Evolutionary conservation across 179 eudicot genomes (phyloP).

Genomic region (Corrigiola litoralis): DNA sequence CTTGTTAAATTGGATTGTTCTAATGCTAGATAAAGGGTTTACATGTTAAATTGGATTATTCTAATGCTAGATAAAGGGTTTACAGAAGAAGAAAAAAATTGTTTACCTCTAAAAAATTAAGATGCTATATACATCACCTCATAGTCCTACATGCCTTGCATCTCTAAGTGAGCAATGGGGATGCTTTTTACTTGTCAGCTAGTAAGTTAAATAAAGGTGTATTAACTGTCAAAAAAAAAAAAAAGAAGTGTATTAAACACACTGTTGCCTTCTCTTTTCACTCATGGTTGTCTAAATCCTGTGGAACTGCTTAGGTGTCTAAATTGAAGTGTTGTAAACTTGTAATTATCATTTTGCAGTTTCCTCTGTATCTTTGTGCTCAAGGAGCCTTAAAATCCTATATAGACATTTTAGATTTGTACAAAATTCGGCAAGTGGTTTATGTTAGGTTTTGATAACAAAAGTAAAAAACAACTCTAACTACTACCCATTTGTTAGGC

Average conservation of each 20-base stretch:
- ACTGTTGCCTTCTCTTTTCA: neutral
- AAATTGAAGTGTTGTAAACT: neutral
- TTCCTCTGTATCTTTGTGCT: neutral
- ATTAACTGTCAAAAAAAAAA: too few relatives aligned
- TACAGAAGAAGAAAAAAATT: too few relatives aligned
- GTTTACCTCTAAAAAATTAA: too few relatives aligned
- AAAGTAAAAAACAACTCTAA: too few relatives aligned
- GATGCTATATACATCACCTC: neutral
- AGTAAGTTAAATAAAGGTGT: neutral
- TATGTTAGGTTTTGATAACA: too few relatives aligned
- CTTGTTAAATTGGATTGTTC: neutral
- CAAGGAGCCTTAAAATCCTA: neutral
- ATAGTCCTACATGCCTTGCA: neutral
- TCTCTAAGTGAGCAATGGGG: too few relatives aligned
- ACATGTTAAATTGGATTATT: neutral
- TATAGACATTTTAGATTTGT: neutral
- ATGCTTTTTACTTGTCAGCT: neutral
- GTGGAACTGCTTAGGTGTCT: neutral
- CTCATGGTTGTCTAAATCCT: neutral
- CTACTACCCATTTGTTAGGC: neutral
- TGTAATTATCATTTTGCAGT: neutral
- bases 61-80: neutral
- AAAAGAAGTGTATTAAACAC: too few relatives aligned
- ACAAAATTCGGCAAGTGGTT: too few relatives aligned
- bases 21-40: constrained; percentile 1